A percentile compares a stretch with the other conserved stretches of the same genome.
These are phyloP conservation scores for Ophiocordyceps unilateralis DNA, from an alignment of 2,329 filamentous ascomycete genomes.

Conservation along the genomic window DNA sequence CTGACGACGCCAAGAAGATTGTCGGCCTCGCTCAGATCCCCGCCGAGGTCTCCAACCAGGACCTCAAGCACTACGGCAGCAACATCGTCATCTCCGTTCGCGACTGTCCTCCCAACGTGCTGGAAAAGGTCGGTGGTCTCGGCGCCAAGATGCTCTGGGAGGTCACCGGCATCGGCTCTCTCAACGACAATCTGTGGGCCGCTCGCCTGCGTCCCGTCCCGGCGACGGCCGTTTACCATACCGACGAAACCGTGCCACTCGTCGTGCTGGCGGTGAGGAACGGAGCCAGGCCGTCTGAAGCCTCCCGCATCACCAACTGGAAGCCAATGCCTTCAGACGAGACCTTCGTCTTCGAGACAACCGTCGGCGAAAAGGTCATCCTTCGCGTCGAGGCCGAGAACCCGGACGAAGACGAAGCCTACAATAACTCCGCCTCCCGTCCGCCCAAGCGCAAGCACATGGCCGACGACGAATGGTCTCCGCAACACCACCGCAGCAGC, in stretches of 20 bases:
- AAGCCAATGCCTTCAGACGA: conserved; percentile 54
- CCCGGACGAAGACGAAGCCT: conserved; percentile 41
- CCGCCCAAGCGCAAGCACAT: conserved; percentile 40
- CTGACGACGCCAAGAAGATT: conserved; percentile 54
- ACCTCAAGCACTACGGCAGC: conserved; percentile 71
- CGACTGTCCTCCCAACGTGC: conserved; percentile 50
- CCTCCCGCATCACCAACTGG: conserved; percentile 70
- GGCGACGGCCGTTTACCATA: conserved; percentile 50
- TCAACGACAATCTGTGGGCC: conserved; percentile 77
- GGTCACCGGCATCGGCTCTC: conserved; percentile 57
- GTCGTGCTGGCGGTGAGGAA: conserved; percentile 71
- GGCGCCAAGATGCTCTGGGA: conserved; percentile 73
- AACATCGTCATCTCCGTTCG: conserved; percentile 80
- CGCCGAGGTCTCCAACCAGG: conserved; percentile 41
- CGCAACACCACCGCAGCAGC: conserved; percentile 12
- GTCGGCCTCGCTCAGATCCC: conserved; percentile 53
- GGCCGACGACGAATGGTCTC: conserved; percentile 24
- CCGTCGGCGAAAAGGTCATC: conserved; percentile 73
- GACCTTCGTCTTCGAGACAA: conserved; percentile 62
- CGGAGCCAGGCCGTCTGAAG: conserved; percentile 61
- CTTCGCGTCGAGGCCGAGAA: conserved; percentile 64
- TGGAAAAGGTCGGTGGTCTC: conserved; percentile 75
- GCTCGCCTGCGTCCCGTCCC: conserved; percentile 60
- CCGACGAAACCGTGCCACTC: conserved; percentile 60
- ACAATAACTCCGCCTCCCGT: conserved; percentile 44